Evolutionary conservation across 805 yeast species (phyloP), one percentile per base, ranked within the genome.

Genomic region (Candida namnaoensis): DNA sequence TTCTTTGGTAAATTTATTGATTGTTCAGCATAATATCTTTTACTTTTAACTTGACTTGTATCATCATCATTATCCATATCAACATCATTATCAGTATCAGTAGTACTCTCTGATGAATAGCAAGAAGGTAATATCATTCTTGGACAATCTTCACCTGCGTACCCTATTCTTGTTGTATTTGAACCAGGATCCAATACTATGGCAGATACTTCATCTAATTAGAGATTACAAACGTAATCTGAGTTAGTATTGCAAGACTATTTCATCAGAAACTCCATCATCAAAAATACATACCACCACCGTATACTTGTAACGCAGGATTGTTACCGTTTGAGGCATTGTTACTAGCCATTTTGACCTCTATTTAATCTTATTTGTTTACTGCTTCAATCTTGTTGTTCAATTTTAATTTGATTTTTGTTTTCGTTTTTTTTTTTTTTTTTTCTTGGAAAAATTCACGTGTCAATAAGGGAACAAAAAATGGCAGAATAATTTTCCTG

Each of bases 181-280:
- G 96, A 82, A 32, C 98, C 98, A 2, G 95, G 90, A 56, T 93
- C 98, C 25, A 91, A 69, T 32, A 91, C 95, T 3, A 93, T 72
- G 26, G 98, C 95, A 48, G 88, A 79, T 47, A 93, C 82, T 60
- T 91, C 99, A 64, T 91, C 93, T 51, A 43, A 26, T n/a, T 15
- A 11, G 6, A 12, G 11, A 7, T 12, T 5, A 2, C n/a, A 30
- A 30, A 8, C 7, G 33, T 12, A 12, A 11, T 11, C 3, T 9
- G 7, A 7, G 49, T 47, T 44, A 46, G 50, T 43, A 39, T 19
- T 19, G 19, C 19, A 3, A 19, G 19, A 19, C 19, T 19, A 25
- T 10, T n/a, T 14, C 13, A 23, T 19, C 15, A 1, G 5, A 38
- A 24, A 27, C 7, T 19, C 10, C 2, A 15, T 4, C 28, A 5